Percentiles rank a stretch among this genome's conserved stretches.
Evolutionary conservation across 164 flowering plant genomes (phyloP).

Genomic region (Annona squamosa): DNA sequence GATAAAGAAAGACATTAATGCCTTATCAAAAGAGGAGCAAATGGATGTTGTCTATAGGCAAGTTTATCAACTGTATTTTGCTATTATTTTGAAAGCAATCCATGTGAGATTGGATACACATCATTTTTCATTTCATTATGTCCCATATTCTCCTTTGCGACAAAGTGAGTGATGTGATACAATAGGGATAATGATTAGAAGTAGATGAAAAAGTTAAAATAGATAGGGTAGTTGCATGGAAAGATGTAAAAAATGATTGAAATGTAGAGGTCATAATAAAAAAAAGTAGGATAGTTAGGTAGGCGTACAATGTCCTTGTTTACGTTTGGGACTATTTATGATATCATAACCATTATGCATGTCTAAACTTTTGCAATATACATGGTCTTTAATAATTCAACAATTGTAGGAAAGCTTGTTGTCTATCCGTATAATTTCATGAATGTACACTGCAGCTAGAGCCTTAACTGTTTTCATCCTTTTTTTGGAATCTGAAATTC

Average conservation of each 20-base stretch:
- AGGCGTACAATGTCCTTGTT: no score
- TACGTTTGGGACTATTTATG: neutral
- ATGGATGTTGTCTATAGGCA: conserved; percentile 80
- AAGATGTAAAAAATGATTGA: no score
- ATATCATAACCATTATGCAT: neutral
- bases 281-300: no score
- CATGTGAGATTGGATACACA: neutral
- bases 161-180: neutral
- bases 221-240: no score
- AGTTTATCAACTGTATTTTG: conserved; percentile 1
- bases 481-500: no score
- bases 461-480: neutral
- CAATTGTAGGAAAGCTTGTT: neutral
- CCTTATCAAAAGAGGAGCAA: conserved; percentile 75
- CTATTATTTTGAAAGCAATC: neutral
- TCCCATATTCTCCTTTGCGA: neutral
- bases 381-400: neutral
- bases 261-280: no score
- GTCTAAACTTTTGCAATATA: no score
- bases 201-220: no score
- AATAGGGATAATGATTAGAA: no score
- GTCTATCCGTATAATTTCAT: neutral
- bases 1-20: conserved; percentile 56
- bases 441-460: neutral
- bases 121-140: neutral